phyloP scores from a whole-genome alignment of 176 grass and related monocot genomes.

The Cymbopogon citratus region DNA sequence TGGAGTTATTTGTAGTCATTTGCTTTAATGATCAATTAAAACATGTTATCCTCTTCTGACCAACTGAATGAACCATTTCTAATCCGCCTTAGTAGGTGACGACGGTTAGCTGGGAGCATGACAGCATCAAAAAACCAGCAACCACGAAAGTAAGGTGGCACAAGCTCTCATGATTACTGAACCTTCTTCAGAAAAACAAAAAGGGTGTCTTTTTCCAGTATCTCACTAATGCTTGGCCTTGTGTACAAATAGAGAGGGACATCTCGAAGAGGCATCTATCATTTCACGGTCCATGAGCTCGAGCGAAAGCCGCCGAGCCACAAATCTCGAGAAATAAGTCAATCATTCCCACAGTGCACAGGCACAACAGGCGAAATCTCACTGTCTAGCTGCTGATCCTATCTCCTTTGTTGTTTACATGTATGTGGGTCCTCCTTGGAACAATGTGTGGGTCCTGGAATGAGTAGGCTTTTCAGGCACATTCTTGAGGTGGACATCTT shows the following conservation, averaged over 20 bases:
- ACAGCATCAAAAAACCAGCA: slow-evolving; percentile 31
- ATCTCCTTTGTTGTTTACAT: slow-evolving; percentile 24
- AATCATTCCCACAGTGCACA: slow-evolving; percentile 22
- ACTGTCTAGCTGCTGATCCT: slow-evolving; percentile 7
- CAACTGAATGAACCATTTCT: neutral
- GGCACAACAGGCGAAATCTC: neutral
- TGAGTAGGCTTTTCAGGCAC: slow-evolving; percentile 10
- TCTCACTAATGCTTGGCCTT: neutral
- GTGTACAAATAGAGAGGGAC: slow-evolving; percentile 26
- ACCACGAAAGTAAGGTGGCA: slow-evolving; percentile 27
- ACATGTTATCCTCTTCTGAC: neutral
- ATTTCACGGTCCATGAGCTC: slow-evolving; percentile 24
- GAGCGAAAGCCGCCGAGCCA: slow-evolving; percentile 8
- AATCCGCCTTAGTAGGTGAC: slow-evolving; percentile 10
- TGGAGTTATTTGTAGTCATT: neutral
- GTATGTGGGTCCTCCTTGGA: neutral
- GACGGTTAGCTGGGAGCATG: slow-evolving; percentile 11
- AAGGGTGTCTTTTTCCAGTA: neutral
- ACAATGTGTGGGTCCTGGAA: slow-evolving; percentile 21
- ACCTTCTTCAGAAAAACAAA: slow-evolving; percentile 26
- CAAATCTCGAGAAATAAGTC: slow-evolving; percentile 14
- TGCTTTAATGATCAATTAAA: neutral
- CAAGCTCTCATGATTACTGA: slow-evolving; percentile 32
- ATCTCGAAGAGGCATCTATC: slow-evolving; percentile 19
- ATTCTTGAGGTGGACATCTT: slow-evolving; percentile 26